Evolutionary conservation across 163 green algal genomes (phyloP).

Genomic region (Scenedesmus sp.): DNA sequence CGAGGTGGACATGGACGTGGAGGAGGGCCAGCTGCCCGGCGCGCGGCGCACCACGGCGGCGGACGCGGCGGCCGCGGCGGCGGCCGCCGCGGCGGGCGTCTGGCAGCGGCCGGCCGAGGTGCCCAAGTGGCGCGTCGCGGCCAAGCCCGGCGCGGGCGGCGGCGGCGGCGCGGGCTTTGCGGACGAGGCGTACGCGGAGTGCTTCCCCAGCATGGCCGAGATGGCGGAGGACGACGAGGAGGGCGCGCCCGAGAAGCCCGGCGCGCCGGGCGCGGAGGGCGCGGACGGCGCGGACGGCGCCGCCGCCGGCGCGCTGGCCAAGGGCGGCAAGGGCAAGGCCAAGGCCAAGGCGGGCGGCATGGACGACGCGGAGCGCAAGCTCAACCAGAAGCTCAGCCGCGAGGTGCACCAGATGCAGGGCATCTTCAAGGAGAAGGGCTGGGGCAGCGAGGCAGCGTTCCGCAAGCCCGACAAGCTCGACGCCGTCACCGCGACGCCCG

Average conservation of each 20-base stretch:
- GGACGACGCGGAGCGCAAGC: slow-evolving; percentile 23
- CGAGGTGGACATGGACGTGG: no score
- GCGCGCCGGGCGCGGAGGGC: not conserved
- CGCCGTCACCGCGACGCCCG: slow-evolving; percentile 32
- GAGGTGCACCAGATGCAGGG: slow-evolving; percentile 42
- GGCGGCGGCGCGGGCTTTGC: slow-evolving; percentile 59
- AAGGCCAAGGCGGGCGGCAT: slow-evolving; percentile 14
- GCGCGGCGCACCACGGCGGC: not conserved
- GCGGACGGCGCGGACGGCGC: not conserved
- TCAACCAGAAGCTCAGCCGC: slow-evolving; percentile 26
- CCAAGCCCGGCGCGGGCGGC: slow-evolving; percentile 13
- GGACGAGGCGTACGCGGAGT: slow-evolving; percentile 87
- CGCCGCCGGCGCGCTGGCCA: not conserved
- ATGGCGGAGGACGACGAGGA: slow-evolving; percentile 40
- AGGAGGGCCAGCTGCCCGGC: slow-evolving; percentile 2
- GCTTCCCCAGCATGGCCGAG: slow-evolving; percentile 71
- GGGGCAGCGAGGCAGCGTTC: slow-evolving; percentile 40
- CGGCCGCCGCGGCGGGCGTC: slow-evolving; percentile 2
- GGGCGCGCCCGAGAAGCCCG: not conserved
- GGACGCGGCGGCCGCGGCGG: slow-evolving; percentile 14
- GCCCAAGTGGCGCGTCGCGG: slow-evolving; percentile 51
- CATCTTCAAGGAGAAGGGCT: slow-evolving; percentile 43
- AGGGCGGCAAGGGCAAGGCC: not conserved
- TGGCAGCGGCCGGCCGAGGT: slow-evolving; percentile 27
- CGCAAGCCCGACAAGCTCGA: slow-evolving; percentile 41